phyloP scores from a whole-genome alignment of 768 basidiomycete species.

The Mycena alexandri region DNA sequence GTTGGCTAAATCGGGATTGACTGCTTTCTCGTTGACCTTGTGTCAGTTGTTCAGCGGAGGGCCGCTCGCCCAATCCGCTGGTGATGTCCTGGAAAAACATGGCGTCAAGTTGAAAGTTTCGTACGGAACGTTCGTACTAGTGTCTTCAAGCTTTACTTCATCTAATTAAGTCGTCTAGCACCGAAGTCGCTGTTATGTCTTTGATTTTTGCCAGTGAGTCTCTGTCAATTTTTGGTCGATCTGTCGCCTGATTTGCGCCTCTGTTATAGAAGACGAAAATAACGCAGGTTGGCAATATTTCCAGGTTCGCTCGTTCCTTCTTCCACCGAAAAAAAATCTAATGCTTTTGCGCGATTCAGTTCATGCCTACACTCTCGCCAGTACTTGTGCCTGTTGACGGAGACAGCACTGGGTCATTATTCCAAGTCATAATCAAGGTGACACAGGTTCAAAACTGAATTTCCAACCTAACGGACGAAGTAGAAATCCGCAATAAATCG shows the following conservation, averaged over 20 bases:
- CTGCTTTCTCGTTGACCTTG: too few species aligned
- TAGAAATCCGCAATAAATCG: not conserved
- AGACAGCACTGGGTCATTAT: conserved; percentile 2
- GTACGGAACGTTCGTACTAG: conserved; percentile 11
- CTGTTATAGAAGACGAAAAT: not conserved
- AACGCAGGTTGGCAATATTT: conserved; percentile 18
- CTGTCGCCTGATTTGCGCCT: too few species aligned
- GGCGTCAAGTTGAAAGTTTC: not conserved
- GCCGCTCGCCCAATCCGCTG: conserved; percentile 6
- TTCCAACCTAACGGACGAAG: too few species aligned
- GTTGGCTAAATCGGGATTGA: too few species aligned
- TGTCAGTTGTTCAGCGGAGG: not conserved
- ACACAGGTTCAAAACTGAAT: too few species aligned
- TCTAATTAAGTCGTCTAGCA: not conserved
- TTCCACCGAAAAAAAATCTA: not conserved
- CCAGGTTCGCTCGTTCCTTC: conserved; percentile 1
- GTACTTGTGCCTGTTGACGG: conserved; percentile 14
- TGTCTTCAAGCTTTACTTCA: not conserved
- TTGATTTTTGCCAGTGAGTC: too few species aligned
- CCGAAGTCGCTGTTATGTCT: conserved; percentile 1
- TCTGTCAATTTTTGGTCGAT: too few species aligned
- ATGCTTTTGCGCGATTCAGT: not conserved
- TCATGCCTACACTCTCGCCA: not conserved
- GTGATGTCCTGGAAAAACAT: not conserved
- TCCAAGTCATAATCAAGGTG: conserved; percentile 23